Evolutionary conservation across 1,139 yeast species (phyloP).

Genomic region (Suhomyces coccinellae): DNA sequence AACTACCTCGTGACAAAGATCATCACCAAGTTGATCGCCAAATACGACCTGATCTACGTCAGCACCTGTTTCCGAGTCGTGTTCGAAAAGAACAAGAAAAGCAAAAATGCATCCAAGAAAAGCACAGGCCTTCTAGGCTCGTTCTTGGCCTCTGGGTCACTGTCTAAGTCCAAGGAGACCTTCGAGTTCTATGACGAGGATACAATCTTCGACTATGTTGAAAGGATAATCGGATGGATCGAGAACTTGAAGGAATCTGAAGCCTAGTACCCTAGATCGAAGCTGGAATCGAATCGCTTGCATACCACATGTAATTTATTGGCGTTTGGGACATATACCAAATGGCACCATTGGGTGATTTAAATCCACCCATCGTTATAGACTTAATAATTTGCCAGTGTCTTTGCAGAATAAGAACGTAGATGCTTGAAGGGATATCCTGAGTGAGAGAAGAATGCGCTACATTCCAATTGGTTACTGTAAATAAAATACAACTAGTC

Average conservation of each 20-base stretch:
- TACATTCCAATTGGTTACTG: too few relatives aligned
- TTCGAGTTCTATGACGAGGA: conserved; percentile 35
- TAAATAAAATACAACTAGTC: too few relatives aligned
- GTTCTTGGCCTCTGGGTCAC: conserved; percentile 17
- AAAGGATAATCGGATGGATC: conserved; percentile 33
- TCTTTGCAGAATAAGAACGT: too few relatives aligned
- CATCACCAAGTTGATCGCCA: conserved; percentile 30
- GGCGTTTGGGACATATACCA: too few relatives aligned
- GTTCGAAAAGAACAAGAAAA: conserved; percentile 34
- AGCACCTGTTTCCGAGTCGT: conserved; percentile 35
- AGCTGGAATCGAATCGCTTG: too few relatives aligned
- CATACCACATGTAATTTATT: too few relatives aligned
- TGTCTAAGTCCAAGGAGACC: conserved; percentile 9
- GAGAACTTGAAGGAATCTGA: conserved; percentile 19
- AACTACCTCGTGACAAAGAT: conserved; percentile 31
- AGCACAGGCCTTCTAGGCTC: conserved; percentile 10
- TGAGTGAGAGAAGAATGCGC: too few relatives aligned
- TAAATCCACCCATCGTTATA: too few relatives aligned
- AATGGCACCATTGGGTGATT: too few relatives aligned
- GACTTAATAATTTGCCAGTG: too few relatives aligned
- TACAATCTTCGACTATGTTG: conserved; percentile 38
- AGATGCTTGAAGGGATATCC: too few relatives aligned
- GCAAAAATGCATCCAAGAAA: conserved; percentile 6
- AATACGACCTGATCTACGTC: conserved; percentile 36
- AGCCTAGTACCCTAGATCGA: too few relatives aligned